These are phyloP conservation scores for Backusella macrospora DNA, from an alignment of 192 early-diverging fungal genomes.

Conservation along the genomic window DNA sequence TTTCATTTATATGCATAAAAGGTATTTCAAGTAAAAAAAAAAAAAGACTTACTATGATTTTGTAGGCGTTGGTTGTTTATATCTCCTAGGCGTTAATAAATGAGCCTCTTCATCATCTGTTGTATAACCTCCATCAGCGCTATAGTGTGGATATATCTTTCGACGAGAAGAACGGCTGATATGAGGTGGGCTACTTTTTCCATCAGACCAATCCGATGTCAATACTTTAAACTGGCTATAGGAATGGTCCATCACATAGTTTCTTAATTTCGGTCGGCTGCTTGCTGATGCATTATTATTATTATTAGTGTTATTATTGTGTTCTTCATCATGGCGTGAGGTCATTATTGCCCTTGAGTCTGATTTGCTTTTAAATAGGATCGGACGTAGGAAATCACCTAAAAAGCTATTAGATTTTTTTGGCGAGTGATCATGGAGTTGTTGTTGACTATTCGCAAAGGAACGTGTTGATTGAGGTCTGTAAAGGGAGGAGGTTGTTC, in stretches of 20 bases:
- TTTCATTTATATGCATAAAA: not conserved
- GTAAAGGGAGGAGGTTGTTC: slow-evolving; percentile 21
- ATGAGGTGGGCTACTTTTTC: not conserved
- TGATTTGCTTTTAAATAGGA: slow-evolving; percentile 8
- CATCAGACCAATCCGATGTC: not conserved
- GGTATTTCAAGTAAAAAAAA: not conserved
- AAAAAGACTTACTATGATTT: not conserved
- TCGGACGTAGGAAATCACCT: slow-evolving; percentile 18
- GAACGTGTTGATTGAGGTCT: slow-evolving; percentile 22
- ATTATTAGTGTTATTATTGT: not conserved
- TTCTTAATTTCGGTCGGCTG: slow-evolving; percentile 25
- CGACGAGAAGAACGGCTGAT: slow-evolving; percentile 6
- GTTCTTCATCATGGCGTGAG: slow-evolving; percentile 6
- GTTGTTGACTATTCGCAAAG: not conserved
- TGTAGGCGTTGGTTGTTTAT: not conserved
- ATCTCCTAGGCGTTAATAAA: slow-evolving; percentile 9
- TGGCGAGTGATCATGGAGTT: not conserved
- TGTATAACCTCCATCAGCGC: slow-evolving; percentile 29
- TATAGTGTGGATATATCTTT: slow-evolving; percentile 6
- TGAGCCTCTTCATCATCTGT: slow-evolving; percentile 35
- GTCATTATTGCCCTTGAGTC: slow-evolving; percentile 6
- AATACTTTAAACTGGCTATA: not conserved
- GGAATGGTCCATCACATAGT: slow-evolving; percentile 30
- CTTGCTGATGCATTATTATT: not conserved
- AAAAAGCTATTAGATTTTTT: slow-evolving; percentile 7